Conservation (phyloP, 2,329 filamentous ascomycete genomes). For the Elsinoe arachidis region DNA sequence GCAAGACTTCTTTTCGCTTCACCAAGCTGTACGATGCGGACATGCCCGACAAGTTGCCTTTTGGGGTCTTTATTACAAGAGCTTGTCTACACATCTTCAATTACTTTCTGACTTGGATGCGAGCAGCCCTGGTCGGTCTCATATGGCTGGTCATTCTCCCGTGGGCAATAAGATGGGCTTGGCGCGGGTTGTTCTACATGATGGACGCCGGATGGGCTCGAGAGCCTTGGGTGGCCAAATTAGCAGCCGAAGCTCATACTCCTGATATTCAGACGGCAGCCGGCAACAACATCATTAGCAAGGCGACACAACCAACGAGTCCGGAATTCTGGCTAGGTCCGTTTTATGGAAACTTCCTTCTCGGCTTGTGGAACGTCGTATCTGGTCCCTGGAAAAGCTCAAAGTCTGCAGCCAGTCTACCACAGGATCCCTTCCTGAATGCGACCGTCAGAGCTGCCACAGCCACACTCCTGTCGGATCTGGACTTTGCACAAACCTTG, state of each 20-base stretch:
- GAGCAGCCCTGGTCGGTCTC: constrained; percentile 66
- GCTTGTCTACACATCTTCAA: constrained; percentile 63
- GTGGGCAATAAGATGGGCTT: constrained; percentile 82
- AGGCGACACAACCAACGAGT: not conserved
- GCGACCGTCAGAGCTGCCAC: not conserved
- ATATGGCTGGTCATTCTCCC: constrained; percentile 88
- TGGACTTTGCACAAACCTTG: constrained; percentile 44
- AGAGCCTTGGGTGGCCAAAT: constrained; percentile 27
- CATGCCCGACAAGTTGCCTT: constrained; percentile 80
- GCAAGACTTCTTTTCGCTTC: constrained; percentile 96
- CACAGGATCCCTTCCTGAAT: not conserved
- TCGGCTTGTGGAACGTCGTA: constrained; percentile 4
- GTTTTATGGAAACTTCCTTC: not conserved
- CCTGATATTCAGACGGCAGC: not conserved
- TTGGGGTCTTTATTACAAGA: constrained; percentile 71
- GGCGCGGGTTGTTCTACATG: constrained; percentile 91
- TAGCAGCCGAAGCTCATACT: constrained; percentile 9
- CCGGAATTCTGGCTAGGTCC: not conserved
- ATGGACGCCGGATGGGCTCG: constrained; percentile 64
- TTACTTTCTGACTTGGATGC: constrained; percentile 67
- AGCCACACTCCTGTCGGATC: constrained; percentile 42
- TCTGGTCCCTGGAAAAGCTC: not conserved
- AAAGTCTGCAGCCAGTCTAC: not conserved
- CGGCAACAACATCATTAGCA: not conserved
- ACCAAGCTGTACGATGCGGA: constrained; percentile 93